Percentiles rank a stretch among this genome's conserved stretches.
Evolutionary conservation across 2,329 filamentous ascomycete species (phyloP).

Genomic region (Macrophomina tecta): DNA sequence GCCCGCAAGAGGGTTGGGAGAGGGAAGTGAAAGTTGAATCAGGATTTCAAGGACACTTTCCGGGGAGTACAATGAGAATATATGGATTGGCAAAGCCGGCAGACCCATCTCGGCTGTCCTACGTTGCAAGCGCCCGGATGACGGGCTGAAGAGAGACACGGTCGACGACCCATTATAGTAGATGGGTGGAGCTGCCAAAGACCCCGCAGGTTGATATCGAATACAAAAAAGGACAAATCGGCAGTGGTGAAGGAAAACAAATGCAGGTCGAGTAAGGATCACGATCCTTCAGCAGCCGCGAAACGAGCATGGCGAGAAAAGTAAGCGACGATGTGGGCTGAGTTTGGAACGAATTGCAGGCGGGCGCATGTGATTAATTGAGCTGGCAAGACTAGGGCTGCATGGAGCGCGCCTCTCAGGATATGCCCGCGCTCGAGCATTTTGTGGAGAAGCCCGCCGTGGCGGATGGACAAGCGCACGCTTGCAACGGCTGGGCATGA

Average conservation of each 20-base stretch:
- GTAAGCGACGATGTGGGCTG: no score
- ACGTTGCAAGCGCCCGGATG: neutral
- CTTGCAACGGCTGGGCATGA: neutral
- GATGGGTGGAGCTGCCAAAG: neutral
- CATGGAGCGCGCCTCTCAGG: no score
- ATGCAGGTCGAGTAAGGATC: neutral
- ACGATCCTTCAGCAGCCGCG: neutral
- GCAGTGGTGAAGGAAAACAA: neutral
- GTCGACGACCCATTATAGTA: neutral
- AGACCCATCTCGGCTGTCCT: neutral
- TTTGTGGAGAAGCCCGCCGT: no score
- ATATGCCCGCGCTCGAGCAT: no score
- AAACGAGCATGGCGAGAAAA: no score
- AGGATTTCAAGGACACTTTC: no score
- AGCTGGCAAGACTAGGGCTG: no score
- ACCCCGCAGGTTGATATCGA: neutral
- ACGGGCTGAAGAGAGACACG: neutral
- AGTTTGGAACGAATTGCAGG: no score
- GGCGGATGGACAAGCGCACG: no score
- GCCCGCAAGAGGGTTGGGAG: neutral
- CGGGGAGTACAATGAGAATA: neutral
- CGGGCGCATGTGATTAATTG: no score
- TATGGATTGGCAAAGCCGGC: neutral
- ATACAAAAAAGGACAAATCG: neutral
- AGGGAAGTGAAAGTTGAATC: neutral